Percentiles rank a stretch among this genome's conserved stretches.
Conservation (phyloP, 2,329 filamentous ascomycete genomes). For the Aspergillus flavus region DNA sequence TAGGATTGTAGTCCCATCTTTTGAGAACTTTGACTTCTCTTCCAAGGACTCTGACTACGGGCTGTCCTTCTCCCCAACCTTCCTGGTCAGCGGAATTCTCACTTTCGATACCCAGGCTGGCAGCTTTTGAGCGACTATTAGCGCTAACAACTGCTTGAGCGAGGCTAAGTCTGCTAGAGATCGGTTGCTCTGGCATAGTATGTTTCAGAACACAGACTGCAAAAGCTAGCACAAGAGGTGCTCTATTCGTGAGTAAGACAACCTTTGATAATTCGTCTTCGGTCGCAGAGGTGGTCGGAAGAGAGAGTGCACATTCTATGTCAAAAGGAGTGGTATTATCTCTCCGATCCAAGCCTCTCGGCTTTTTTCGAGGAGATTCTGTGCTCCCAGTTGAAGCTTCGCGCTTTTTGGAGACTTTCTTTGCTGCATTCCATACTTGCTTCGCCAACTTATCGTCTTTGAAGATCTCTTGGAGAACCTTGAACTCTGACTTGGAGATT, state of each 20-base stretch:
- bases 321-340: slow-evolving; percentile 30
- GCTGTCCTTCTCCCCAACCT: slow-evolving; percentile 75
- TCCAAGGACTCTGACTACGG: slow-evolving; percentile 70
- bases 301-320: slow-evolving; percentile 36
- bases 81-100: slow-evolving; percentile 68
- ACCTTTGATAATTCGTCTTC: slow-evolving; percentile 63
- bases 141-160: slow-evolving; percentile 82
- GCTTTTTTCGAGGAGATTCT: slow-evolving; percentile 43
- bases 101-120: slow-evolving; percentile 71
- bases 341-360: slow-evolving; percentile 23
- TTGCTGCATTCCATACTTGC: slow-evolving; percentile 60
- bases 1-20: slow-evolving; percentile 71
- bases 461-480: slow-evolving; percentile 47
- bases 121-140: slow-evolving; percentile 76
- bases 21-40: slow-evolving; percentile 75
- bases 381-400: slow-evolving; percentile 38
- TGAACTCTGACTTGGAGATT: slow-evolving; percentile 53
- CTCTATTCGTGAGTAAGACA: slow-evolving; percentile 72
- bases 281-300: slow-evolving; percentile 39
- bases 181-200: slow-evolving; percentile 83
- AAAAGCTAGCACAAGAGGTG: slow-evolving; percentile 81
- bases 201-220: slow-evolving; percentile 72
- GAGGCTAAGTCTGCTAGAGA: slow-evolving; percentile 79
- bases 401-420: slow-evolving; percentile 60
- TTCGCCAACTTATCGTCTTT: slow-evolving; percentile 59